Evolutionary conservation across 2,329 filamentous ascomycete genomes (phyloP).

Genomic region (Ophiostoma novo-ulmi): DNA sequence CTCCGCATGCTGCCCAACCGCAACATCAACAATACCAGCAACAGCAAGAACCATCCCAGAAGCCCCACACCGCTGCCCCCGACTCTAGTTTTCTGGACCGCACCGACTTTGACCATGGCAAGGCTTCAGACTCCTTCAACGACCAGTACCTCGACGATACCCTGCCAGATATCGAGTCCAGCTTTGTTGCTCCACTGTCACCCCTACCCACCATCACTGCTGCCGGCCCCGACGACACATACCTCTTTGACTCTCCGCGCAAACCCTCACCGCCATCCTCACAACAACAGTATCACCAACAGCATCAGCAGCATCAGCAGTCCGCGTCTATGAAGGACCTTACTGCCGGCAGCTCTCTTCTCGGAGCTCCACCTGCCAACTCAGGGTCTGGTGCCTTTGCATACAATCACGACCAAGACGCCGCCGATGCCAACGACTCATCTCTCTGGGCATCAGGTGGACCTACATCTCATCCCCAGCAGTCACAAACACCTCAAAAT

Average conservation of each 20-base stretch:
- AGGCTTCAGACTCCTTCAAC: constrained; percentile 48
- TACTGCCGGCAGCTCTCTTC: neutral
- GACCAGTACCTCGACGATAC: constrained; percentile 51
- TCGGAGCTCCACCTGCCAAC: neutral
- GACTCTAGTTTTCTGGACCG: constrained; percentile 41
- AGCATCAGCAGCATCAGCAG: neutral
- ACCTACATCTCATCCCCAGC: neutral
- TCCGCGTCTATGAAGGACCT: neutral
- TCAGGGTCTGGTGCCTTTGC: neutral
- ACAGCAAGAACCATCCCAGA: neutral
- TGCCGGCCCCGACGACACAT: constrained; percentile 54
- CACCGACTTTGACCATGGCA: constrained; percentile 33
- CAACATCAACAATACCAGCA: neutral
- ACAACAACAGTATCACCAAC: neutral
- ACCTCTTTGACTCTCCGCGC: constrained; percentile 48
- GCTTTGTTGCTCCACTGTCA: constrained; percentile 56
- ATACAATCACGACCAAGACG: neutral
- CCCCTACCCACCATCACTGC: constrained; percentile 47
- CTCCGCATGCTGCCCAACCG: constrained; percentile 15
- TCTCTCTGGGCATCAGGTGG: neutral
- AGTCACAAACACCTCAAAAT: neutral
- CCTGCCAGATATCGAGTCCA: constrained; percentile 60
- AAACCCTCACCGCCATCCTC: constrained; percentile 29
- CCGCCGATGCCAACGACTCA: neutral
- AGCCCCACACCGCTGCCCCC: neutral